Conservation (phyloP, 805 yeast species). For the Yamadazyma scolyti region DNA sequence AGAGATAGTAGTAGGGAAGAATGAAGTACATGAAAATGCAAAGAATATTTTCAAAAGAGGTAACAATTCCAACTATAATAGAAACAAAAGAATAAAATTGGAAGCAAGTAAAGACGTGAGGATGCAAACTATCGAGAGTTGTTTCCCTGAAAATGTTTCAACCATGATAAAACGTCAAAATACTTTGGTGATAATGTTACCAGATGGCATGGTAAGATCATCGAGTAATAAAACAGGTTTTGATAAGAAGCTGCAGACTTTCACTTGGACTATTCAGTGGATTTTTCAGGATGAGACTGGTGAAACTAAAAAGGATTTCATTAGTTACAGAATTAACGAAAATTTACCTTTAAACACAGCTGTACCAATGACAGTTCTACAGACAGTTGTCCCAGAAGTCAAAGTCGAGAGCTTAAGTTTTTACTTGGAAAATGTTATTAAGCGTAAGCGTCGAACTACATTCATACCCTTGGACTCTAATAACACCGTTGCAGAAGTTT, state of each 20-base stretch:
- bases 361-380: conserved; percentile 37
- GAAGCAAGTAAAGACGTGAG: conserved; percentile 21
- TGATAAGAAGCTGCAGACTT: conserved; percentile 58
- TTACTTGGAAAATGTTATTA: conserved; percentile 31
- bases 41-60: conserved; percentile 39
- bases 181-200: conserved; percentile 58
- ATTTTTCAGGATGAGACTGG: conserved; percentile 34
- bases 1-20: conserved; percentile 52
- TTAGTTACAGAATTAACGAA: conserved; percentile 45
- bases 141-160: conserved; percentile 23
- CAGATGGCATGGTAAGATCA: conserved; percentile 73
- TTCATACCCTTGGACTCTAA: conserved; percentile 30
- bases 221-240: conserved; percentile 61
- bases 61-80: conserved; percentile 9
- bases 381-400: conserved; percentile 9
- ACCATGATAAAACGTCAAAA: conserved; percentile 51
- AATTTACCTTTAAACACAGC: conserved; percentile 27
- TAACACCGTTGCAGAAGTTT: conserved; percentile 28
- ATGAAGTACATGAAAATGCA: conserved; percentile 42
- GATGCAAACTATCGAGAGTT: conserved; percentile 15
- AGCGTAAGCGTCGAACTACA: conserved; percentile 2
- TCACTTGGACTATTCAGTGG: conserved; percentile 83
- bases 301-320: conserved; percentile 25
- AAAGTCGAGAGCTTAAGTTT: conserved; percentile 25
- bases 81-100: conserved; percentile 19